Evolutionary conservation across 305 asterid genomes (phyloP).

Genomic region (Lippia alba): DNA sequence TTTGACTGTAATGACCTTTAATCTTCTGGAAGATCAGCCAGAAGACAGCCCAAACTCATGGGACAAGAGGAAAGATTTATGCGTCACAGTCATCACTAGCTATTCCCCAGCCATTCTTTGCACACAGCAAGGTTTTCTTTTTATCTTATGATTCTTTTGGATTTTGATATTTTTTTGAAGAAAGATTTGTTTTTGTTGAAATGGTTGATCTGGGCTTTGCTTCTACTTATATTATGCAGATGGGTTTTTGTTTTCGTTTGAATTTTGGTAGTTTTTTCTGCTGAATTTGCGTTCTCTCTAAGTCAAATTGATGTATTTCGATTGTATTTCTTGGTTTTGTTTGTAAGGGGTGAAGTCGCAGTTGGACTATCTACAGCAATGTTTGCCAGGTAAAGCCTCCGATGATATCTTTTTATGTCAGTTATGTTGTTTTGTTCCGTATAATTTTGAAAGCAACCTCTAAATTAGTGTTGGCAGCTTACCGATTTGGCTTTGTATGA

Average conservation of each 20-base stretch:
- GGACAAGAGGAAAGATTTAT: conserved; percentile 93
- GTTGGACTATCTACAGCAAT: conserved; percentile 91
- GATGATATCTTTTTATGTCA: conserved; percentile 19
- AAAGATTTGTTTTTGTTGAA: conserved; percentile 24
- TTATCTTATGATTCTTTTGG: conserved; percentile 34
- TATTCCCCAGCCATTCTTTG: conserved; percentile 91
- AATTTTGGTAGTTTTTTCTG: conserved; percentile 21
- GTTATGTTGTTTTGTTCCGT: conserved; percentile 19
- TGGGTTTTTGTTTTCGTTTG: conserved; percentile 35
- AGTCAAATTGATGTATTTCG: conserved; percentile 18
- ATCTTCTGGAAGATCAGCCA: conserved; percentile 90
- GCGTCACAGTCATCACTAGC: conserved; percentile 83
- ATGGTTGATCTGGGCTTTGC: conserved; percentile 51
- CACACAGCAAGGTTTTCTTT: conserved; percentile 82
- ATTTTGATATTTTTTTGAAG: conserved; percentile 35
- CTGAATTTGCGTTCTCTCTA: conserved; percentile 32
- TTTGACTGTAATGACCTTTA: conserved; percentile 85
- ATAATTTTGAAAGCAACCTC: conserved; percentile 7
- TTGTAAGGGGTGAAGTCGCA: conserved; percentile 81
- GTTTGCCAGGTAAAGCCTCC: conserved; percentile 75
- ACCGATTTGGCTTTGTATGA: conserved; percentile 8
- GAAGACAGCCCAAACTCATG: conserved; percentile 87
- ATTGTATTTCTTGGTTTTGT: conserved; percentile 19
- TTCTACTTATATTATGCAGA: conserved; percentile 33
- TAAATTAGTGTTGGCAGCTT: background rate